phyloP scores from a whole-genome alignment of 306 rosid genomes.

The Prunus salicina region DNA sequence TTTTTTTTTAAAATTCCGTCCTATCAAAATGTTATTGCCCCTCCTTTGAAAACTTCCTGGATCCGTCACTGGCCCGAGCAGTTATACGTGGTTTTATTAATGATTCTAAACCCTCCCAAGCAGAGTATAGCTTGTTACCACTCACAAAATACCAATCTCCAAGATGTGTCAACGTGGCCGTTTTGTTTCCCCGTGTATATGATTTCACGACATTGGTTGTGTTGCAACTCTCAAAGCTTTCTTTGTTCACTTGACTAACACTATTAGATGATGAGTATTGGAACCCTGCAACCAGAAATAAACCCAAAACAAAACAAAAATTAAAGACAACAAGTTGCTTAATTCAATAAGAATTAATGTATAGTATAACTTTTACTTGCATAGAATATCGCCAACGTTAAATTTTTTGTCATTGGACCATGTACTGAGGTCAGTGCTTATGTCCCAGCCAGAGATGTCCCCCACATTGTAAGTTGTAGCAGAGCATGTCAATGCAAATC shows the following conservation, averaged over 20 bases:
- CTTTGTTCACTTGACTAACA: conserved; percentile 58
- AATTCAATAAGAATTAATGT: background rate
- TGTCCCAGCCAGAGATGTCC: conserved; percentile 87
- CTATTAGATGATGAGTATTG: conserved; percentile 63
- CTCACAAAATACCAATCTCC: conserved; percentile 66
- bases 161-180: conserved; percentile 53
- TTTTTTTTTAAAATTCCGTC: too few species aligned
- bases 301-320: background rate
- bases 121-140: conserved; percentile 62
- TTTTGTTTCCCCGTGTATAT: conserved; percentile 61
- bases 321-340: background rate
- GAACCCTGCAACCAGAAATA: conserved; percentile 39
- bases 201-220: conserved; percentile 45
- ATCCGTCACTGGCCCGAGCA: too few species aligned
- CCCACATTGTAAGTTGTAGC: conserved; percentile 71
- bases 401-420: conserved; percentile 66
- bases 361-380: conserved; percentile 29
- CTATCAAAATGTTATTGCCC: too few species aligned
- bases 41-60: too few species aligned
- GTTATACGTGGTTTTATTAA: too few species aligned
- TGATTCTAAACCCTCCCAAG: conserved; percentile 51
- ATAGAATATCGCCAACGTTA: conserved; percentile 54
- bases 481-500: conserved; percentile 36
- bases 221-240: conserved; percentile 58
- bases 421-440: conserved; percentile 66